Percentiles rank a stretch among this genome's conserved stretches.
These are phyloP conservation scores for Glutinoglossum americanum DNA, from an alignment of 495 filamentous ascomycete species.

Conservation along the genomic window DNA sequence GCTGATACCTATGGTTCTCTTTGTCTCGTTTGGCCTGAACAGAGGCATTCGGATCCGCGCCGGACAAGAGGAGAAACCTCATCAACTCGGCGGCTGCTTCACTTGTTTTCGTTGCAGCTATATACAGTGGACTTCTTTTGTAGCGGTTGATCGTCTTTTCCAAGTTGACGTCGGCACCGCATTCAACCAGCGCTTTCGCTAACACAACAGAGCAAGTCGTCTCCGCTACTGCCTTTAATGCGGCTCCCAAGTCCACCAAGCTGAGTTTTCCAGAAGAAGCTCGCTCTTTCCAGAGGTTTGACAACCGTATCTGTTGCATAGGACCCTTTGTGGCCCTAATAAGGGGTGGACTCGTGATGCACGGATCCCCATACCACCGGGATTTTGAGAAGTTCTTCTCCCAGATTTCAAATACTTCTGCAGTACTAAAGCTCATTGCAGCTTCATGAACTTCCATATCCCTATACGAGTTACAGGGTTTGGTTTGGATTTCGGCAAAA, in stretches of 20 bases:
- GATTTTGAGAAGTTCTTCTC: too few relatives aligned
- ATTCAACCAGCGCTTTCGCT: conserved; percentile 8
- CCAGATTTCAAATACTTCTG: too few relatives aligned
- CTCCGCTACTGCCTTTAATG: not conserved
- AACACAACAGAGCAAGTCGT: conserved; percentile 7
- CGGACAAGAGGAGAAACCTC: conserved; percentile 9
- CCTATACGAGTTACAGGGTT: too few relatives aligned
- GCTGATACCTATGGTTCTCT: too few relatives aligned
- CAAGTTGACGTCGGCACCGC: conserved; percentile 6
- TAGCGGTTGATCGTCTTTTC: too few relatives aligned
- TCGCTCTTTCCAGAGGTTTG: not conserved
- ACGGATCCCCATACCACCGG: too few relatives aligned
- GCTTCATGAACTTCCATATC: too few relatives aligned
- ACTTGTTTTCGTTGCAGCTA: conserved; percentile 4
- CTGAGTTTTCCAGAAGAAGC: not conserved
- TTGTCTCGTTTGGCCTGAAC: too few relatives aligned
- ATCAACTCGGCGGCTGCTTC: conserved; percentile 7
- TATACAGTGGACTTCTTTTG: conserved; percentile 3
- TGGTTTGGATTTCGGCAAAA: not conserved
- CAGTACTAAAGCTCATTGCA: too few relatives aligned
- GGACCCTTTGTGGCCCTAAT: not conserved
- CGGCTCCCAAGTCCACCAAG: not conserved
- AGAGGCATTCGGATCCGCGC: conserved; percentile 7
- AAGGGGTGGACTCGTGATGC: too few relatives aligned
- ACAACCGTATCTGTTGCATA: not conserved